Evolutionary conservation across 106 monocot genomes (phyloP), one percentile per base, ranked within the genome.

Genomic region (Gastrodia elata): DNA sequence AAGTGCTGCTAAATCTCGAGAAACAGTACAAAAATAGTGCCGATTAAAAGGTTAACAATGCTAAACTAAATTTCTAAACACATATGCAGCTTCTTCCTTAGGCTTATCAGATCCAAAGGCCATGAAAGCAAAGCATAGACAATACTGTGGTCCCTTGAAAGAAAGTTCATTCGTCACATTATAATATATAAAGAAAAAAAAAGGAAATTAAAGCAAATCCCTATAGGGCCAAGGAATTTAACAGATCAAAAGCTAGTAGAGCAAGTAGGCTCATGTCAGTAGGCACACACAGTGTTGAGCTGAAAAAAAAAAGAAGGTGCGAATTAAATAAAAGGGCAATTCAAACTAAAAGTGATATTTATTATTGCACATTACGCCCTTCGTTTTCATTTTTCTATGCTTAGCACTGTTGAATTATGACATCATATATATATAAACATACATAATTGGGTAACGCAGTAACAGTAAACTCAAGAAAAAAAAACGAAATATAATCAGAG

Each of bases 71-170:
- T n/a, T n/a, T n/a, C n/a, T n/a, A n/a, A n/a, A n/a, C n/a, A n/a
- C n/a, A n/a, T n/a, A 42, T 6, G 41, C 43, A 43, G 5, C 56
- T n/a, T n/a, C 67, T n/a, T 0, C 24, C 24, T 69, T 39, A 39
- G 69, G 39, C 13, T 37, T 16, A 69, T 69, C 69, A 69, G 69
- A 69, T 39, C 24, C 39, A 39, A 69, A 22, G 69, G 11, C 24
- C 22, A 39, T 69, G 24, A 26, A 20, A 20, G 7, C 24, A 37
- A 65, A 67, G 18, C 36, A 36, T 37, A 37, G 67, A 37, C 67
- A 67, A 67, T 39, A 34, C 6, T 40, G 69, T 69, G 69, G 69
- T 68, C 68, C 68, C 68, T 68, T 68, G 16, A 39, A 38, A 39
- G 9, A 22, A 25, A 68, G n/a, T 39, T 39, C 39, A 68, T 68